A percentile compares a stretch with the other conserved stretches of the same genome.
Conservation (phyloP, 352 stramenopile genomes). For the Thalassiosira tumida region DNA sequence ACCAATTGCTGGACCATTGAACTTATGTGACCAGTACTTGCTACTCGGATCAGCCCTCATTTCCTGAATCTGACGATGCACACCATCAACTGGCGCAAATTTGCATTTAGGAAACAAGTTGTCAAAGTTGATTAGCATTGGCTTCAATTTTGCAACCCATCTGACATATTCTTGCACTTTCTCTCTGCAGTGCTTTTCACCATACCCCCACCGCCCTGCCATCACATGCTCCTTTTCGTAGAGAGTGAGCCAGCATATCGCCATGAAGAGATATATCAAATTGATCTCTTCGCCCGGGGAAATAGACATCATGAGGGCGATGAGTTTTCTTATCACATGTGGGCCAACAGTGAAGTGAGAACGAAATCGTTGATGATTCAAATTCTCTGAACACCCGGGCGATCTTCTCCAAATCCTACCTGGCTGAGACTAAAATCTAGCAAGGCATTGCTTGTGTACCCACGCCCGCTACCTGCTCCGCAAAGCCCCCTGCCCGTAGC, state of each 20-base stretch:
- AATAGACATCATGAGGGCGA: constrained; percentile 35
- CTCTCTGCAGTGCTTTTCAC: constrained; percentile 13
- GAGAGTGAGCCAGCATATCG: constrained; percentile 27
- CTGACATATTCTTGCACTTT: background rate
- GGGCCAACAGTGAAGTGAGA: constrained; percentile 49
- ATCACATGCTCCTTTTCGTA: constrained; percentile 40
- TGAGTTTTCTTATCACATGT: background rate
- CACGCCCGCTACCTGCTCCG: background rate
- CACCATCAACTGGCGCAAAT: background rate
- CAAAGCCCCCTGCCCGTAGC: too few species aligned
- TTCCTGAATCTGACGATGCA: constrained; percentile 7
- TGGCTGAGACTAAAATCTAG: background rate
- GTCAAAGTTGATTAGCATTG: background rate
- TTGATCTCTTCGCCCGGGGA: background rate
- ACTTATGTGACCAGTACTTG: constrained; percentile 77
- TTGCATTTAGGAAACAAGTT: background rate
- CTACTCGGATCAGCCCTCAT: constrained; percentile 17
- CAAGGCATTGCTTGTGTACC: background rate
- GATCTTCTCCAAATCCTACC: too few species aligned
- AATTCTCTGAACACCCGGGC: too few species aligned
- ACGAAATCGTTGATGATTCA: constrained; percentile 32
- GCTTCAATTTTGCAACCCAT: background rate
- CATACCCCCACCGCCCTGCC: constrained; percentile 52
- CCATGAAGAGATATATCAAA: constrained; percentile 50
- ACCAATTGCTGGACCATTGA: constrained; percentile 67